Percentiles rank a stretch among this genome's conserved stretches.
Conservation (phyloP, 1,284 basidiomycete genomes). For the Xerocomus nothofagi region DNA sequence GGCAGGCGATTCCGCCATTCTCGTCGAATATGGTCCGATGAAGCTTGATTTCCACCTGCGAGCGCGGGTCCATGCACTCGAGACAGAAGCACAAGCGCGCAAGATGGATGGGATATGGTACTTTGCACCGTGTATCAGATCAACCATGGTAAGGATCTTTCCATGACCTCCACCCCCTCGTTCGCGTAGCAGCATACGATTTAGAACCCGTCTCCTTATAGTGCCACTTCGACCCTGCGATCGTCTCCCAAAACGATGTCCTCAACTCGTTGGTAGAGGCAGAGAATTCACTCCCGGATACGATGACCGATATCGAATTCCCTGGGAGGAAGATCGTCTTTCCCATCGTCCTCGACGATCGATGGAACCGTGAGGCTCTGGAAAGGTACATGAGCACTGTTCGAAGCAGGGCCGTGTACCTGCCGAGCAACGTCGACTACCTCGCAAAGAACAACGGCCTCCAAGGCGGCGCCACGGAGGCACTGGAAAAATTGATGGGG, state of each 20-base stretch:
- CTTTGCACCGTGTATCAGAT: slow-evolving; percentile 59
- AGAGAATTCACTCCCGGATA: slow-evolving; percentile 41
- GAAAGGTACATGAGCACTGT: slow-evolving; percentile 56
- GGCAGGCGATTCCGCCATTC: slow-evolving; percentile 58
- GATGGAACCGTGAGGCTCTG: slow-evolving; percentile 56
- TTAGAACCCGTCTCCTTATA: too few species aligned
- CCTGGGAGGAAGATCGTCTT: slow-evolving; percentile 55
- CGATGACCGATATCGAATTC: slow-evolving; percentile 45
- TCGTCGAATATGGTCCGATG: slow-evolving; percentile 60
- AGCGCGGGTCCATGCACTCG: slow-evolving; percentile 57
- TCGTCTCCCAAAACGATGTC: slow-evolving; percentile 42
- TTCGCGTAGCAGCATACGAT: background rate
- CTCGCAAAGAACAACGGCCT: slow-evolving; percentile 66
- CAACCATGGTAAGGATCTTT: slow-evolving; percentile 45
- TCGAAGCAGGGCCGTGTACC: slow-evolving; percentile 59
- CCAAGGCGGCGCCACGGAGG: slow-evolving; percentile 42
- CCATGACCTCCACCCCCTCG: background rate
- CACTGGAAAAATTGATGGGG: slow-evolving; percentile 44
- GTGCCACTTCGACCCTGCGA: slow-evolving; percentile 51
- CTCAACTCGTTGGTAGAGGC: slow-evolving; percentile 41
- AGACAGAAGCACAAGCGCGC: slow-evolving; percentile 40
- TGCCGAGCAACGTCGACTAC: slow-evolving; percentile 70
- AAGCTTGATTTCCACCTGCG: slow-evolving; percentile 49
- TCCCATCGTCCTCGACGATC: slow-evolving; percentile 65
- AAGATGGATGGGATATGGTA: slow-evolving; percentile 41